Evolutionary conservation across 306 rosid species (phyloP).

Genomic region (Trichosanthes truncata): DNA sequence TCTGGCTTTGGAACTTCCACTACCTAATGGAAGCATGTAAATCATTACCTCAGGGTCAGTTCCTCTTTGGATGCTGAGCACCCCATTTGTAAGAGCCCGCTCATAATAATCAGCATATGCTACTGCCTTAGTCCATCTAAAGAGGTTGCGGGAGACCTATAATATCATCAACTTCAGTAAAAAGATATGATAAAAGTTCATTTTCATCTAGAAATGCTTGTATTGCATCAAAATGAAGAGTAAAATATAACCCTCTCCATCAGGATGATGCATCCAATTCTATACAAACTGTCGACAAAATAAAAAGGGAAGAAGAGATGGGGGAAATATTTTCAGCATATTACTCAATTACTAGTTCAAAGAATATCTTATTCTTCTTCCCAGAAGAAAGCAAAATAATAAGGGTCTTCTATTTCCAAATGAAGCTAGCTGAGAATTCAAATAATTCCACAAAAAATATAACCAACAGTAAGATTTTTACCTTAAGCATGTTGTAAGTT

Average conservation of each 20-base stretch:
- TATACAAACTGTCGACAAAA: neutral
- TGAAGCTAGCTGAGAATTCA: neutral
- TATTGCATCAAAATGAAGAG: too few relatives aligned
- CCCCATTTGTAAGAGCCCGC: constrained; percentile 83
- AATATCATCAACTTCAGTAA: constrained; percentile 5
- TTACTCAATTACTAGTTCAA: neutral
- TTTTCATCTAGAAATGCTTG: neutral
- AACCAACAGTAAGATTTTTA: constrained; percentile 8
- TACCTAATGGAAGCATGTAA: constrained; percentile 72
- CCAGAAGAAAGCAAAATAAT: neutral
- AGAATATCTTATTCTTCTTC: neutral
- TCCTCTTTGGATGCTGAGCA: constrained; percentile 83
- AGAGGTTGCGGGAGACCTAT: constrained; percentile 77
- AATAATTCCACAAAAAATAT: neutral
- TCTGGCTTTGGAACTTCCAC: constrained; percentile 61
- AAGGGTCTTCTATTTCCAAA: neutral
- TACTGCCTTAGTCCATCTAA: constrained; percentile 78
- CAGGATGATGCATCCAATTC: neutral
- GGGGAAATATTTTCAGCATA: neutral
- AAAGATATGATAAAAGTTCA: neutral
- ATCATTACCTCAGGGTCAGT: constrained; percentile 90
- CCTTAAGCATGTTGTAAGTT: constrained; percentile 93
- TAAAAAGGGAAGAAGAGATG: neutral
- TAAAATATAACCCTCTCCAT: neutral
- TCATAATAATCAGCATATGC: constrained; percentile 86